Evolutionary conservation across 306 rosid genomes (phyloP).

Genomic region (Vigna angularis): DNA sequence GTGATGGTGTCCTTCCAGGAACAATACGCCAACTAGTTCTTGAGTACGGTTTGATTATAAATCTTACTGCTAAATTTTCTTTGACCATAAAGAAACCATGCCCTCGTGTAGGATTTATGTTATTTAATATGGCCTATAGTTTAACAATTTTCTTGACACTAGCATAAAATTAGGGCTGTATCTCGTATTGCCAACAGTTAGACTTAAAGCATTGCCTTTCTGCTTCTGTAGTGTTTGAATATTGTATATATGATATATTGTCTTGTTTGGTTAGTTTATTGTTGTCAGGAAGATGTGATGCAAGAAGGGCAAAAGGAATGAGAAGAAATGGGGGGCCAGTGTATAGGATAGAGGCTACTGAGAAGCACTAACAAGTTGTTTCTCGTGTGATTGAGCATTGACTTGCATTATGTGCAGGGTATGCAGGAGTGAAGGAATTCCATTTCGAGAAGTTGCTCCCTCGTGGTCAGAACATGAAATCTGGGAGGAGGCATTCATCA

Average conservation of each 20-base stretch:
- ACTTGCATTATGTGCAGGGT: slow-evolving; percentile 54
- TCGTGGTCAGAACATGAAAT: slow-evolving; percentile 71
- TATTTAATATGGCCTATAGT: slow-evolving; percentile 14
- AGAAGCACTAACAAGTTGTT: slow-evolving; percentile 28
- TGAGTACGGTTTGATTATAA: slow-evolving; percentile 60
- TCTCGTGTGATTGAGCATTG: slow-evolving; percentile 29
- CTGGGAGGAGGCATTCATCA: slow-evolving; percentile 91
- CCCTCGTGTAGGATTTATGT: slow-evolving; percentile 5
- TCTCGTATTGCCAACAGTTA: slow-evolving; percentile 22
- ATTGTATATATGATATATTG: slow-evolving; percentile 11
- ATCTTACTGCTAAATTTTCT: slow-evolving; percentile 12
- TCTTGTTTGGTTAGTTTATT: slow-evolving; percentile 26
- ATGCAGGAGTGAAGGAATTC: slow-evolving; percentile 75
- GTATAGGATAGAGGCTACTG: slow-evolving; percentile 21
- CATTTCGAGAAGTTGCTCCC: slow-evolving; percentile 85
- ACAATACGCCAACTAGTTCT: slow-evolving; percentile 75
- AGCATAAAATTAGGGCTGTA: slow-evolving; percentile 26
- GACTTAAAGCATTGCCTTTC: slow-evolving; percentile 16
- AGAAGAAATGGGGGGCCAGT: slow-evolving; percentile 12
- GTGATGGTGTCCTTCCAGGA: slow-evolving; percentile 89
- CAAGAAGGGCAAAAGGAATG: slow-evolving; percentile 1
- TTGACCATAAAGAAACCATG: slow-evolving; percentile 19
- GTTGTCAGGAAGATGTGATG: slow-evolving; percentile 14
- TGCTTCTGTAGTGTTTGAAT: slow-evolving; percentile 38
- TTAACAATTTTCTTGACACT: slow-evolving; percentile 16